Conservation (phyloP, 163 green algal genomes). For the Volvox carteri region DNA sequence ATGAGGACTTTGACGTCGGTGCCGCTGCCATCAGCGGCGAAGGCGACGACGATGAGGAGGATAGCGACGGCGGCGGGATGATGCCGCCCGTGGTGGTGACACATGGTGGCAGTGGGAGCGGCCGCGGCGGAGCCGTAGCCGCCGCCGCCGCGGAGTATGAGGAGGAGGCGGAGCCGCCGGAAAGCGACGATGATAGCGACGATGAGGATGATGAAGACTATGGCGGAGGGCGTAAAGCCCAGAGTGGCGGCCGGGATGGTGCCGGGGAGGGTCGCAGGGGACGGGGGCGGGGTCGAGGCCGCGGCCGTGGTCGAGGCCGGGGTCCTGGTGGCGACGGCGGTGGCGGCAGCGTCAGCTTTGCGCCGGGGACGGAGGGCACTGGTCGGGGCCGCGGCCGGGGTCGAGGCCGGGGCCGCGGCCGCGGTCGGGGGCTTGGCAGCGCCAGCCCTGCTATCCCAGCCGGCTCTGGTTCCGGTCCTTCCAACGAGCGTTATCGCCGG, state of each 20-base stretch:
- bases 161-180: slow-evolving; percentile 13
- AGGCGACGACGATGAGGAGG: slow-evolving; percentile 9
- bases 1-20: slow-evolving; percentile 41
- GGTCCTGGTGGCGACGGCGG: not conserved
- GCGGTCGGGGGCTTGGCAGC: not conserved
- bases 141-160: not conserved
- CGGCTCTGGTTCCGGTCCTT: slow-evolving; percentile 29
- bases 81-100: not conserved
- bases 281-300: not conserved
- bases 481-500: slow-evolving; percentile 39
- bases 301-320: not conserved
- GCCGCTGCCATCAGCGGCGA: not conserved
- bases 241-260: not conserved
- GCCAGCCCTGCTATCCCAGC: slow-evolving; percentile 4
- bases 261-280: not conserved
- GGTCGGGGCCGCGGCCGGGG: not conserved
- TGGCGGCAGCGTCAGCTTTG: not conserved
- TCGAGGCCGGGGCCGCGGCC: slow-evolving; percentile 7
- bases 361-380: not conserved
- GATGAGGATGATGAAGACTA: slow-evolving; percentile 51
- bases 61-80: not conserved
- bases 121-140: too few species aligned
- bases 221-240: slow-evolving; percentile 2
- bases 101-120: not conserved
- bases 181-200: slow-evolving; percentile 24